Percentiles rank a stretch among this genome's conserved stretches.
phyloP scores from a whole-genome alignment of 2,329 filamentous ascomycete species.

The Phyllosticta ampelicida region DNA sequence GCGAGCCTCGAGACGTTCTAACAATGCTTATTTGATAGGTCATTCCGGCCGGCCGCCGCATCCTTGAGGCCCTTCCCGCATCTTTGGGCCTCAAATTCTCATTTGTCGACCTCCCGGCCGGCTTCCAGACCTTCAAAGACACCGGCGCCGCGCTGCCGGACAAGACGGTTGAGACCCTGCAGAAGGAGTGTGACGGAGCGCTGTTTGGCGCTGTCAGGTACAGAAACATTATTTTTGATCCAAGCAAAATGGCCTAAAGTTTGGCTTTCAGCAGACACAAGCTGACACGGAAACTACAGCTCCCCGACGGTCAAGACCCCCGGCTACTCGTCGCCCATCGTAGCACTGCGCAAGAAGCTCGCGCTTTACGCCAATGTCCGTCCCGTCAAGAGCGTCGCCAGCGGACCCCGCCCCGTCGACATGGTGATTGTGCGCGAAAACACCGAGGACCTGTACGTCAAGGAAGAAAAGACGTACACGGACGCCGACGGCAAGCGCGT shows the following conservation, averaged over 20 bases:
- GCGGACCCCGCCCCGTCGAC: constrained; percentile 61
- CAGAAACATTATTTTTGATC: background rate
- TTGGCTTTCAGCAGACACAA: no score
- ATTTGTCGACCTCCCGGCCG: constrained; percentile 86
- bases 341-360: constrained; percentile 88
- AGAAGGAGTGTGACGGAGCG: constrained; percentile 86
- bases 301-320: constrained; percentile 82
- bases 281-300: constrained; percentile 27
- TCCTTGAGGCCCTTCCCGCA: constrained; percentile 86
- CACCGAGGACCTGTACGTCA: constrained; percentile 96
- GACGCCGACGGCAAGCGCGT: constrained; percentile 62
- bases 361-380: constrained; percentile 96
- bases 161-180: constrained; percentile 78
- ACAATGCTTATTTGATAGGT: constrained; percentile 27
- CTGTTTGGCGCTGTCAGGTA: constrained; percentile 87
- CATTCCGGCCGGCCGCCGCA: constrained; percentile 80
- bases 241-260: no score
- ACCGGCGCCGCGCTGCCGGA: constrained; percentile 84
- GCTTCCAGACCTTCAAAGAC: constrained; percentile 85
- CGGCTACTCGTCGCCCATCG: constrained; percentile 94
- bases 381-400: constrained; percentile 74
- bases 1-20: background rate
- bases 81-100: constrained; percentile 88
- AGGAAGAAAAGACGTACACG: constrained; percentile 81
- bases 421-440: constrained; percentile 98